Conservation (phyloP, 257 asterid species). For the Lantana camara region DNA sequence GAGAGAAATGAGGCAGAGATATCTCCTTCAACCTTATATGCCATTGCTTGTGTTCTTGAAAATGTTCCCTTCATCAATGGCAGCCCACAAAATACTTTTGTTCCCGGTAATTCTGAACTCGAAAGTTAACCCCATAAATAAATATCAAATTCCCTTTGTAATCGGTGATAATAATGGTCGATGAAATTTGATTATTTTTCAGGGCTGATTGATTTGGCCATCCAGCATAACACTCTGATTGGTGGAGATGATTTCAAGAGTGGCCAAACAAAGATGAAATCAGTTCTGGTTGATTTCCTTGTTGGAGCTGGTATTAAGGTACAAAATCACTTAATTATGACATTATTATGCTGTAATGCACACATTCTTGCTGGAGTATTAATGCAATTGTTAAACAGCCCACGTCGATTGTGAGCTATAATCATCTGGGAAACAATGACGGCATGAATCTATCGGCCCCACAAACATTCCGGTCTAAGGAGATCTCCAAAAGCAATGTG, state of each 20-base stretch:
- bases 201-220: slow-evolving; percentile 92
- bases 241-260: slow-evolving; percentile 99
- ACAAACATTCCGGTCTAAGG: slow-evolving; percentile 95
- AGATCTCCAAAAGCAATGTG: slow-evolving; percentile 96
- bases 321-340: background rate
- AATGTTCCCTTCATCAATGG: slow-evolving; percentile 91
- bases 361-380: background rate
- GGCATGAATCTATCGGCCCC: slow-evolving; percentile 98
- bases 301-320: slow-evolving; percentile 99
- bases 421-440: slow-evolving; percentile 96
- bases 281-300: slow-evolving; percentile 94
- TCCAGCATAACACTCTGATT: slow-evolving; percentile 72
- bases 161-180: background rate
- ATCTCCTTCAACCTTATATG: slow-evolving; percentile 84
- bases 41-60: slow-evolving; percentile 80
- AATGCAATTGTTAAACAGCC: slow-evolving; percentile 50
- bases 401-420: slow-evolving; percentile 96
- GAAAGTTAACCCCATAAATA: background rate
- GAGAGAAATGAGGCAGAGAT: slow-evolving; percentile 83
- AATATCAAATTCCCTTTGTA: background rate
- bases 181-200: slow-evolving; percentile 13
- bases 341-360: background rate
- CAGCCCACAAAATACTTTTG: slow-evolving; percentile 98
- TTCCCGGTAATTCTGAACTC: slow-evolving; percentile 58
- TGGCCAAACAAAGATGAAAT: slow-evolving; percentile 98